Evolutionary conservation across 23 red algal species (phyloP).

Genomic region (Gracilaria vermiculophylla): DNA sequence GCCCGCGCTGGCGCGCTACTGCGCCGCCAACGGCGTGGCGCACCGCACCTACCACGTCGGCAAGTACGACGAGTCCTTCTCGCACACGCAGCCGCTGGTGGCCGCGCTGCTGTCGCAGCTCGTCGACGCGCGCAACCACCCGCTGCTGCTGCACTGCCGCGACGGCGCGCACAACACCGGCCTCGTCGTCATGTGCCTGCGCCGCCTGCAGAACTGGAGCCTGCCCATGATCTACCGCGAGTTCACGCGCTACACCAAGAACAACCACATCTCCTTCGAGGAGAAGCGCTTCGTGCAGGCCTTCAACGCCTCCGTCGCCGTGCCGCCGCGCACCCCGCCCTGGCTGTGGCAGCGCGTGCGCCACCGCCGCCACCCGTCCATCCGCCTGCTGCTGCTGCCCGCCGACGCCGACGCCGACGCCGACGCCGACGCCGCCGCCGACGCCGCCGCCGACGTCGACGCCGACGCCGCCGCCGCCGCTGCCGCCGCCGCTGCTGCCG

Average conservation of each 20-base stretch:
- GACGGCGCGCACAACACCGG: slow-evolving; percentile 99
- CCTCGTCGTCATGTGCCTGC: slow-evolving; percentile 87
- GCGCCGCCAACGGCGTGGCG: slow-evolving; percentile 54
- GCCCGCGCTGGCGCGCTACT: slow-evolving; percentile 80
- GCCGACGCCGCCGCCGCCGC: too few relatives aligned
- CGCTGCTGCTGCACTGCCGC: slow-evolving; percentile 90
- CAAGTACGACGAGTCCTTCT: slow-evolving; percentile 91
- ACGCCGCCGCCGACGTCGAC: too few relatives aligned
- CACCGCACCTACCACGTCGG: slow-evolving; percentile 61
- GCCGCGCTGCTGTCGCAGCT: slow-evolving; percentile 65
- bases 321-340: slow-evolving; percentile 54
- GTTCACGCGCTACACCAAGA: slow-evolving; percentile 91
- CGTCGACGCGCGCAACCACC: slow-evolving; percentile 48
- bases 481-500: too few relatives aligned
- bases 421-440: too few relatives aligned
- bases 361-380: slow-evolving; percentile 66
- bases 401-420: too few relatives aligned
- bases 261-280: slow-evolving; percentile 71
- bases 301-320: slow-evolving; percentile 76
- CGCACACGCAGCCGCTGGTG: slow-evolving; percentile 53
- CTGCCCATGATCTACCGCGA: slow-evolving; percentile 85
- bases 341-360: slow-evolving; percentile 89
- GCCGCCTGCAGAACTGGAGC: slow-evolving; percentile 94
- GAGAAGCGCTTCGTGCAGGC: slow-evolving; percentile 94
- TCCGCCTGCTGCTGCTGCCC: slow-evolving; percentile 38